Conservation (phyloP, 495 filamentous ascomycete genomes). For the Gamarada debralockiae region DNA sequence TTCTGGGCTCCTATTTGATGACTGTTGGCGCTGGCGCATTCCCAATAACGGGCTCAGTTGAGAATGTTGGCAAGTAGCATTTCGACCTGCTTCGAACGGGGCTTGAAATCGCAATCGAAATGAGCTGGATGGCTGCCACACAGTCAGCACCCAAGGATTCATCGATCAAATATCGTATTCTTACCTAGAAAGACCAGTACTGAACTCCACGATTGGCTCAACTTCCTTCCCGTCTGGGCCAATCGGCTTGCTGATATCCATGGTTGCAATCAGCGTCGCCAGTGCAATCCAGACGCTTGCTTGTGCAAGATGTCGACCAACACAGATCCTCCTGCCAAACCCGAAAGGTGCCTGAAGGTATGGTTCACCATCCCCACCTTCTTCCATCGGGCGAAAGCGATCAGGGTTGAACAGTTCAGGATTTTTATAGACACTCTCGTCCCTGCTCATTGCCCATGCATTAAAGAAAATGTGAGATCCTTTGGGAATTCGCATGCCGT, state of each 20-base stretch:
- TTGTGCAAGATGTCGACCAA: slow-evolving; percentile 12
- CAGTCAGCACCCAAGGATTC: background rate
- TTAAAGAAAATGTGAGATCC: no score
- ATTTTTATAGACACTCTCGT: no score
- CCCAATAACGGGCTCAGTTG: no score
- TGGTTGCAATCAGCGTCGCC: slow-evolving; percentile 10
- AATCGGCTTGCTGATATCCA: slow-evolving; percentile 7
- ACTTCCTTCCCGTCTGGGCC: slow-evolving; percentile 16
- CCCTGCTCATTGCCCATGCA: no score
- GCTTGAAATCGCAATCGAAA: slow-evolving; percentile 1
- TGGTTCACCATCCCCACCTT: slow-evolving; percentile 46
- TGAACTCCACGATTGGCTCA: slow-evolving; percentile 2
- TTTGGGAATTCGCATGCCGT: no score
- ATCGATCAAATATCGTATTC: background rate
- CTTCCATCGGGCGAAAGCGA: no score
- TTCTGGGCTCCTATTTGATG: no score
- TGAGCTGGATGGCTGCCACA: slow-evolving; percentile 7
- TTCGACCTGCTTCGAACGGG: background rate
- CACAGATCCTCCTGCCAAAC: slow-evolving; percentile 38
- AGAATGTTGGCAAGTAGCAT: no score
- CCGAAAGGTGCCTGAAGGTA: slow-evolving; percentile 48
- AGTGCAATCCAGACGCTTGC: slow-evolving; percentile 17
- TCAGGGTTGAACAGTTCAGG: no score
- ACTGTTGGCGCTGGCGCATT: no score
- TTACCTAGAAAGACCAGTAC: slow-evolving; percentile 2